Percentiles rank a stretch among this genome's conserved stretches.
Evolutionary conservation across 2,329 filamentous ascomycete genomes (phyloP).

Genomic region (Phialocephala sp.): DNA sequence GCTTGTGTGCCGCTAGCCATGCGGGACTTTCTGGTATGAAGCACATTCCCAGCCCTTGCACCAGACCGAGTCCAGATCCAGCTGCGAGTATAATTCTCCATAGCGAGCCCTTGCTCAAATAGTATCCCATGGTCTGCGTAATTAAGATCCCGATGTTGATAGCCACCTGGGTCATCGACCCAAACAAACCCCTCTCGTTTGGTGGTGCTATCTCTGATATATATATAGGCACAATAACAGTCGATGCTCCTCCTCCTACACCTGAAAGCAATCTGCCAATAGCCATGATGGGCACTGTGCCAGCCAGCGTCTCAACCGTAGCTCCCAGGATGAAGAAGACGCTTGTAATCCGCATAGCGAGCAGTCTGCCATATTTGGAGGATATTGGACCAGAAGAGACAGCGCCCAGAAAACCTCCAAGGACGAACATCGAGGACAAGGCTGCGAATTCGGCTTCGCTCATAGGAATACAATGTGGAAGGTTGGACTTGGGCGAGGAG

Average conservation of each 20-base stretch:
- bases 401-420: constrained; percentile 86
- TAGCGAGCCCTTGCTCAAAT: constrained; percentile 76
- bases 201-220: constrained; percentile 89
- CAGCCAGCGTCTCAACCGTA: constrained; percentile 73
- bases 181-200: constrained; percentile 77
- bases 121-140: constrained; percentile 85
- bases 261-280: constrained; percentile 81
- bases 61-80: constrained; percentile 70
- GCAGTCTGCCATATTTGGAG: constrained; percentile 74
- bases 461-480: constrained; percentile 89
- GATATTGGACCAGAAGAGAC: constrained; percentile 80
- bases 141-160: constrained; percentile 89
- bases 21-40: constrained; percentile 86
- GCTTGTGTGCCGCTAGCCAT: constrained; percentile 76
- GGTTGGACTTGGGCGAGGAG: constrained; percentile 42
- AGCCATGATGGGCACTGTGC: constrained; percentile 69
- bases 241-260: constrained; percentile 83
- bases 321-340: constrained; percentile 79
- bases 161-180: constrained; percentile 86
- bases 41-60: constrained; percentile 73
- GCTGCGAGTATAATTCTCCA: constrained; percentile 86
- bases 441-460: constrained; percentile 79
- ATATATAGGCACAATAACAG: constrained; percentile 93
- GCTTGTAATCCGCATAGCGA: constrained; percentile 78
- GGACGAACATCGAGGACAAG: constrained; percentile 87